Conservation (phyloP, 176 grass and related monocot genomes). For the Oryza meridionalis region DNA sequence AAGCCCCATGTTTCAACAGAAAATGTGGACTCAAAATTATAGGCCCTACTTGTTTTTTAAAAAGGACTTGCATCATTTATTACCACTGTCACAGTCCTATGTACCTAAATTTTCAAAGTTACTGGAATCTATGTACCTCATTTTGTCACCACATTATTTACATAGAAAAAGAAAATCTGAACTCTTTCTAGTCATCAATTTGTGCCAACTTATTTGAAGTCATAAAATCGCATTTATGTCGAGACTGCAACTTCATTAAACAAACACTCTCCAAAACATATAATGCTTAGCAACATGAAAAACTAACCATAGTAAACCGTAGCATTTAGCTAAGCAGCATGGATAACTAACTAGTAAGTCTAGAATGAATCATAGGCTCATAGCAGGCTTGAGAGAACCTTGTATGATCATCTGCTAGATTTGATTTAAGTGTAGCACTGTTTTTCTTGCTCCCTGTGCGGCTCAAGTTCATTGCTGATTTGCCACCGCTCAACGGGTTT, state of each 20-base stretch:
- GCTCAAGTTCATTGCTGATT: conserved; percentile 89
- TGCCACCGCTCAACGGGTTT: conserved; percentile 54
- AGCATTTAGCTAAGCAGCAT: conserved; percentile 18
- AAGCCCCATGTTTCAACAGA: background rate
- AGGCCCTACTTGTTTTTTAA: background rate
- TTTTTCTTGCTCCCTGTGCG: conserved; percentile 84
- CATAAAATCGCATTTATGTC: background rate
- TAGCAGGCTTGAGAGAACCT: conserved; percentile 62
- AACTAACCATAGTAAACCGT: conserved; percentile 4
- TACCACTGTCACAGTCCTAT: background rate
- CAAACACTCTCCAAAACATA: conserved; percentile 15
- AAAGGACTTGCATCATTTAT: background rate
- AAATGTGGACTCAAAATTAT: background rate
- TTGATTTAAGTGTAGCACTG: conserved; percentile 67
- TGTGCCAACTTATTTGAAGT: background rate
- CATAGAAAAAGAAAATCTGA: conserved; percentile 17
- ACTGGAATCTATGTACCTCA: conserved; percentile 1
- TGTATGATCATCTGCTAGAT: conserved; percentile 84
- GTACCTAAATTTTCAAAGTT: background rate
- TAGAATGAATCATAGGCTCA: background rate
- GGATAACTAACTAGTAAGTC: conserved; percentile 25
- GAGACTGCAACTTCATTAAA: conserved; percentile 21
- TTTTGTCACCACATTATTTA: conserved; percentile 11
- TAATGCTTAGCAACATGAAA: background rate
- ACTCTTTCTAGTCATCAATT: background rate